These are phyloP conservation scores for Kalmanozyma brasiliensis DNA, from an alignment of 1,284 basidiomycete genomes.

Conservation along the genomic window DNA sequence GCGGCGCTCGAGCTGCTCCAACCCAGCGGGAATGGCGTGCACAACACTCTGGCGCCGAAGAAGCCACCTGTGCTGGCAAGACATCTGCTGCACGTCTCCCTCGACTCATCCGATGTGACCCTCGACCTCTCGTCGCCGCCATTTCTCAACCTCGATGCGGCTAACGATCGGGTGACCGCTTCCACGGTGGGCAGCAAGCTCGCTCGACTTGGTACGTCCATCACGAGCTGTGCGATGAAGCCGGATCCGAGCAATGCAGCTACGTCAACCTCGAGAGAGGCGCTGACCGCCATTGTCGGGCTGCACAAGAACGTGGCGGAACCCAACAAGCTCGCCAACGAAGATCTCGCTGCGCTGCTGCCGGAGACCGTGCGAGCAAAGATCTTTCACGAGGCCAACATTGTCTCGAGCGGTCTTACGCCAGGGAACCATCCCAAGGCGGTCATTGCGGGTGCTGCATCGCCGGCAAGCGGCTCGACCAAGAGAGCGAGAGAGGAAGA, in stretches of 20 bases:
- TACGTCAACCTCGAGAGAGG: constrained; percentile 16
- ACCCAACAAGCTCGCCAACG: constrained; percentile 37
- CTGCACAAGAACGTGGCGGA: constrained; percentile 36
- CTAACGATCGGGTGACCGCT: constrained; percentile 23
- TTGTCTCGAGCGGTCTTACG: constrained; percentile 35
- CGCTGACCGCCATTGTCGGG: constrained; percentile 29
- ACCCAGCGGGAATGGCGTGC: constrained; percentile 9
- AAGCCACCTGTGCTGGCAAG: constrained; percentile 36
- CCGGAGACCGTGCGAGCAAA: constrained; percentile 25
- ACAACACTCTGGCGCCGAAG: constrained; percentile 31
- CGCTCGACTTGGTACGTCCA: constrained; percentile 21
- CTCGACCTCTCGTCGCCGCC: constrained; percentile 31
- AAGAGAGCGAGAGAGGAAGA: constrained; percentile 39
- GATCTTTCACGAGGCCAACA: constrained; percentile 37
- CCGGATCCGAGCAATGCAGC: background rate
- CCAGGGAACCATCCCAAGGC: background rate
- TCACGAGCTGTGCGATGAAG: constrained; percentile 43
- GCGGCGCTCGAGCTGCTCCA: constrained; percentile 46
- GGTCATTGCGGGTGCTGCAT: background rate
- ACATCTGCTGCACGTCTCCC: constrained; percentile 36
- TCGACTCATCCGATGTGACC: constrained; percentile 20
- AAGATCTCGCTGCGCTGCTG: constrained; percentile 27
- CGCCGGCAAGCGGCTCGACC: constrained; percentile 1
- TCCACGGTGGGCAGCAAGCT: constrained; percentile 14
- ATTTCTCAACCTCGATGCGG: constrained; percentile 27